Conservation (phyloP, 257 asterid species). For the Plantago ovata region DNA sequence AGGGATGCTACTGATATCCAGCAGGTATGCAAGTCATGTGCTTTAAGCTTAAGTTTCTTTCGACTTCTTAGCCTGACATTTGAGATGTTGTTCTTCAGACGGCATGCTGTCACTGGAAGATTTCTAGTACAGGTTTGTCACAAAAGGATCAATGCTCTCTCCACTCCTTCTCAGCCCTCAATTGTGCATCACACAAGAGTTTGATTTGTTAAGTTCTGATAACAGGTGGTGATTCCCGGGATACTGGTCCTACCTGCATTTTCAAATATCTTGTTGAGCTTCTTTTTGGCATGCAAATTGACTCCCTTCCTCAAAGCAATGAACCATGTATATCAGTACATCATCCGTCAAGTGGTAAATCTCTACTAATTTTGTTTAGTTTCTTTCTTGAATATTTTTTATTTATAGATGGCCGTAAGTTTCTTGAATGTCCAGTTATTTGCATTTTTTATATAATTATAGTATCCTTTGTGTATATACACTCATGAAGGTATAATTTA, state of each 20-base stretch:
- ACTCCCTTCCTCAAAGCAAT: conserved; percentile 42
- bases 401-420: conserved; percentile 6
- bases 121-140: conserved; percentile 51
- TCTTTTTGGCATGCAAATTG: conserved; percentile 60
- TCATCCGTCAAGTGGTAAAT: conserved; percentile 84
- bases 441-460: neutral
- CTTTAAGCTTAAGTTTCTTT: conserved; percentile 13
- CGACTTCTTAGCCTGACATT: conserved; percentile 21
- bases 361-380: conserved; percentile 4
- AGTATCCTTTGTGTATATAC: neutral
- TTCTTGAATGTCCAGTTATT: neutral
- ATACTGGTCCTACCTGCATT: conserved; percentile 46
- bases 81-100: conserved; percentile 48
- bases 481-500: neutral
- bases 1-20: conserved; percentile 26
- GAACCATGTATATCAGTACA: conserved; percentile 39
- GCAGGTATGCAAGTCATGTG: conserved; percentile 30
- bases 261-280: conserved; percentile 70
- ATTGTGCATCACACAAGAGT: neutral
- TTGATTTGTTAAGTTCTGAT: conserved; percentile 17
- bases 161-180: neutral
- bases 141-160: conserved; percentile 1
- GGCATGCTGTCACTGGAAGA: conserved; percentile 53
- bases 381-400: conserved; percentile 14
- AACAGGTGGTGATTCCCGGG: conserved; percentile 44